Evolutionary conservation across 495 filamentous ascomycete species (phyloP).

Genomic region (Neurospora cerealis): DNA sequence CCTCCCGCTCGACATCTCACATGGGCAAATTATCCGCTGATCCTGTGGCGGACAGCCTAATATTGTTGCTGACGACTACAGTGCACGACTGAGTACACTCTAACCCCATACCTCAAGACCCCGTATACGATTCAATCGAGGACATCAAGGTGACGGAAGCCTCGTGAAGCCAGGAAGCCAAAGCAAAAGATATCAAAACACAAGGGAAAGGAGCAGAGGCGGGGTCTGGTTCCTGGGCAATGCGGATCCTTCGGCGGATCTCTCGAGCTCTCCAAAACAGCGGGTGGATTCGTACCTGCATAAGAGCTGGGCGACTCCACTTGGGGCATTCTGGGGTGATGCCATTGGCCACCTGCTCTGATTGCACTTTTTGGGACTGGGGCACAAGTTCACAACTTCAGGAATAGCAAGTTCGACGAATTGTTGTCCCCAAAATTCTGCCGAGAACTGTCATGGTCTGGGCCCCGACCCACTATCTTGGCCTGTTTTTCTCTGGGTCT

Average conservation of each 20-base stretch:
- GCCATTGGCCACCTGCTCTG: not conserved
- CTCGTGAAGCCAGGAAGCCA: not conserved
- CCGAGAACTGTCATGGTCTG: not conserved
- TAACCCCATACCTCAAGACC: not conserved
- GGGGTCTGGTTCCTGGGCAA: not conserved
- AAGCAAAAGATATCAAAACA: not conserved
- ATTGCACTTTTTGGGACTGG: not conserved
- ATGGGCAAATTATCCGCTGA: not conserved
- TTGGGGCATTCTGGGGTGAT: not conserved
- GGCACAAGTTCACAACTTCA: not conserved
- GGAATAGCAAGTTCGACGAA: not conserved
- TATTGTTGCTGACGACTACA: not conserved
- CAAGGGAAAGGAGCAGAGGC: not conserved
- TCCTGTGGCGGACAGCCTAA: not conserved
- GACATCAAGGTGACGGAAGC: not conserved
- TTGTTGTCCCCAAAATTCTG: not conserved
- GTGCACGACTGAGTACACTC: not conserved
- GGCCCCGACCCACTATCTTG: not conserved
- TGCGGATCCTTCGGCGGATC: not conserved
- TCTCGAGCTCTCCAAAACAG: constrained; percentile 1
- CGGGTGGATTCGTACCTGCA: constrained; percentile 5
- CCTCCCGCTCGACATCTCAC: not conserved
- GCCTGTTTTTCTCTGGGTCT: not conserved
- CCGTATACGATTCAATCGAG: not conserved
- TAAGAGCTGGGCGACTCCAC: not conserved